Conservation (phyloP, 805 yeast species). For the Hanseniaspora pseudoguilliermondii region DNA sequence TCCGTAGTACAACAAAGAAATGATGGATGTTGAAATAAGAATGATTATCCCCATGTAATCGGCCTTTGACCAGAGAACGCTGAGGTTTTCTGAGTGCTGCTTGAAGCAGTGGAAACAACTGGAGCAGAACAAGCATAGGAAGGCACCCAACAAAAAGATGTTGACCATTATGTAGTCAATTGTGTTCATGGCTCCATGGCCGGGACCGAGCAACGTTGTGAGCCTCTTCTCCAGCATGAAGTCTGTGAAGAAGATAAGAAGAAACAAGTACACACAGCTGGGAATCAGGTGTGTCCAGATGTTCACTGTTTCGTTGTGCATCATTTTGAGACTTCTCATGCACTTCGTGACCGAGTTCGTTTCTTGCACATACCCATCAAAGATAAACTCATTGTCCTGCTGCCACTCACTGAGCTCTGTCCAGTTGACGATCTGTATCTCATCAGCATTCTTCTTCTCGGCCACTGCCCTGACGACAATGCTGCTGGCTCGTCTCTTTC, state of each 20-base stretch:
- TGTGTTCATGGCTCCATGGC: slow-evolving; percentile 16
- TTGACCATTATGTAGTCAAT: slow-evolving; percentile 40
- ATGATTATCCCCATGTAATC: slow-evolving; percentile 68
- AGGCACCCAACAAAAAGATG: slow-evolving; percentile 45
- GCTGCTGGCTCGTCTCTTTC: slow-evolving; percentile 1
- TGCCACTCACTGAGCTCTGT: slow-evolving; percentile 63
- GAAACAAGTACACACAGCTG: slow-evolving; percentile 22
- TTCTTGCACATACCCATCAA: slow-evolving; percentile 50
- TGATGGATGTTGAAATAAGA: slow-evolving; percentile 51
- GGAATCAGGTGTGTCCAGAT: slow-evolving; percentile 54
- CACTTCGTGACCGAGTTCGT: slow-evolving; percentile 38
- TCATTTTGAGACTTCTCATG: slow-evolving; percentile 36
- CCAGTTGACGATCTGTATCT: slow-evolving; percentile 24
- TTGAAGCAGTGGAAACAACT: slow-evolving; percentile 56
- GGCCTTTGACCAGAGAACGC: slow-evolving; percentile 49
- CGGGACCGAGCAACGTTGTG: slow-evolving; percentile 23
- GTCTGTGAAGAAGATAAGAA: slow-evolving; percentile 22
- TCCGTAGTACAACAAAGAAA: slow-evolving; percentile 38
- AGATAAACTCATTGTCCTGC: slow-evolving; percentile 55
- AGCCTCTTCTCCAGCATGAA: slow-evolving; percentile 24
- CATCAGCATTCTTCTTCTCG: background rate
- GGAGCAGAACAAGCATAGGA: slow-evolving; percentile 47
- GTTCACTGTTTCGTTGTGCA: slow-evolving; percentile 64
- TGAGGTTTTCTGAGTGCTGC: slow-evolving; percentile 47
- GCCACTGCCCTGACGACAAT: slow-evolving; percentile 4